Evolutionary conservation across 2,329 filamentous ascomycete species (phyloP).

Genomic region (Claviceps humidiphila): DNA sequence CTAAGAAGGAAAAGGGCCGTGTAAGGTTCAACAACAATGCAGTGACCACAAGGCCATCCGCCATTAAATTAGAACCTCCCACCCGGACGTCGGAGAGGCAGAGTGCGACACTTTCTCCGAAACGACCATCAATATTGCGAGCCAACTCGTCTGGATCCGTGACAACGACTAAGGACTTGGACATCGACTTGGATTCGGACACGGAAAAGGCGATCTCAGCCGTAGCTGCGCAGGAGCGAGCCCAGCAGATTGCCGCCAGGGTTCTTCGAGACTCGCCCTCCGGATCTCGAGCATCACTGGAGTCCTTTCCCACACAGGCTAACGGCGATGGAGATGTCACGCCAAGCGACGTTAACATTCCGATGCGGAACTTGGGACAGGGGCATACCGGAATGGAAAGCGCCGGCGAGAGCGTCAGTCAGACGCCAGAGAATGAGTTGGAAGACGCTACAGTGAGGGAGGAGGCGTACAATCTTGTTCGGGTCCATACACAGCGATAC

Average conservation of each 20-base stretch:
- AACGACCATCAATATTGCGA: constrained; percentile 29
- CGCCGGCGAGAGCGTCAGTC: neutral
- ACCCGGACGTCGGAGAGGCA: neutral
- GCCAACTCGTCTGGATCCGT: constrained; percentile 27
- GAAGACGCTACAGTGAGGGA: constrained; percentile 9
- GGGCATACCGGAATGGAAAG: neutral
- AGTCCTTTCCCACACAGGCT: constrained; percentile 21
- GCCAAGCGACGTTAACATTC: constrained; percentile 15
- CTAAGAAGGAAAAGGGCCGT: constrained; percentile 32
- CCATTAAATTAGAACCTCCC: constrained; percentile 6
- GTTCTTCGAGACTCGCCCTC: constrained; percentile 24
- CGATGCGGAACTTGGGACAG: constrained; percentile 18
- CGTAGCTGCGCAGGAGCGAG: constrained; percentile 30
- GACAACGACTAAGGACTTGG: constrained; percentile 13
- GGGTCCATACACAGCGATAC: constrained; percentile 24
- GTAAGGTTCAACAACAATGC: constrained; percentile 36
- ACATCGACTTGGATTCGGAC: constrained; percentile 14
- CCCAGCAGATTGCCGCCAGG: constrained; percentile 27
- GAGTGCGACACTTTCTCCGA: constrained; percentile 11
- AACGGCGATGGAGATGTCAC: constrained; percentile 15
- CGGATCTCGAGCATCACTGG: constrained; percentile 22
- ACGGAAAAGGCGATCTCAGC: constrained; percentile 19
- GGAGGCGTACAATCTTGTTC: constrained; percentile 30
- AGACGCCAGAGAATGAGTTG: constrained; percentile 1
- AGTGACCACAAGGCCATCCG: constrained; percentile 16